Evolutionary conservation across 225 moss, liverwort and hornwort genomes (phyloP).

Genomic region (Pseudisothecium myosuroides): DNA sequence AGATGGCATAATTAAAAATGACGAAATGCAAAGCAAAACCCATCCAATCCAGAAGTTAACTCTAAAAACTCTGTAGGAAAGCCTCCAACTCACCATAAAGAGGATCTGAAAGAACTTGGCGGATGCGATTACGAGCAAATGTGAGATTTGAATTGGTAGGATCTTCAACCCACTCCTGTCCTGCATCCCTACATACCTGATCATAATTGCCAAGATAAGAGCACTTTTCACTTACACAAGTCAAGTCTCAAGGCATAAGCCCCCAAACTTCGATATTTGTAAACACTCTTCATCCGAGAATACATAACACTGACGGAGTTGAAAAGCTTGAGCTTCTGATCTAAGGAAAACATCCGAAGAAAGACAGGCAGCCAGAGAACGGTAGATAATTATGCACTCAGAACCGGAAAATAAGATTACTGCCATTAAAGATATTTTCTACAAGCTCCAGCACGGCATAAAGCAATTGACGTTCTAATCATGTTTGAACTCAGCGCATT

Average conservation of each 20-base stretch:
- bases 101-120: conserved; percentile 59
- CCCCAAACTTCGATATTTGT: background rate
- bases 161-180: conserved; percentile 90
- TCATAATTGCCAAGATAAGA: background rate
- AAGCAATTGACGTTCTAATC: background rate
- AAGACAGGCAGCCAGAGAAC: background rate
- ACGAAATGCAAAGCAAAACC: background rate
- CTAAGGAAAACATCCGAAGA: background rate
- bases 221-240: background rate
- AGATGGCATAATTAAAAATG: background rate
- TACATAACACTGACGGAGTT: background rate
- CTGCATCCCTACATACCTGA: conserved; percentile 64
- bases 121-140: conserved; percentile 82
- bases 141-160: conserved; percentile 64
- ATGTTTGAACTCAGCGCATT: background rate
- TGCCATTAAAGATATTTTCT: background rate
- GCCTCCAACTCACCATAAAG: conserved; percentile 36
- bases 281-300: background rate
- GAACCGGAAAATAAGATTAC: background rate
- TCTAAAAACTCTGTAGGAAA: background rate
- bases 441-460: background rate
- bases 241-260: background rate
- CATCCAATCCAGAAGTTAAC: background rate
- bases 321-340: background rate
- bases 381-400: background rate